These are phyloP conservation scores for Talaromyces amestolkiae DNA, from an alignment of 2,329 filamentous ascomycete species.

Conservation along the genomic window DNA sequence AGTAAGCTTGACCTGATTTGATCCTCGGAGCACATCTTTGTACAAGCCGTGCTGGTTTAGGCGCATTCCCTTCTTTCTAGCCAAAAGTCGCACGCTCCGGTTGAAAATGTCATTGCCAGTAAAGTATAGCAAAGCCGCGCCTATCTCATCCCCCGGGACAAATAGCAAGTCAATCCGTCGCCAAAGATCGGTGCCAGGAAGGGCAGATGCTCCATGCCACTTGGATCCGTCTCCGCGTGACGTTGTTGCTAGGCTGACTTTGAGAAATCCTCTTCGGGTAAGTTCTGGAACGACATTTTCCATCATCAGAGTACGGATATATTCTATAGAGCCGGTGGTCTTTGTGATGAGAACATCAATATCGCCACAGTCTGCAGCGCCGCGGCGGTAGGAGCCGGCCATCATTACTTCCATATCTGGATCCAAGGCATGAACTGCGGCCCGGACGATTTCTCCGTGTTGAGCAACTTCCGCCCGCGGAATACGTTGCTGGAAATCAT, in stretches of 20 bases:
- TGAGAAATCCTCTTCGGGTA: constrained; percentile 63
- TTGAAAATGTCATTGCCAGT: constrained; percentile 96
- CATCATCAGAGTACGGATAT: constrained; percentile 63
- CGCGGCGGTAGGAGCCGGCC: constrained; percentile 81
- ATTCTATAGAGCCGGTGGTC: constrained; percentile 53
- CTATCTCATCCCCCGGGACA: constrained; percentile 74
- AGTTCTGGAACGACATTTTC: constrained; percentile 63
- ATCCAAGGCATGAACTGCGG: constrained; percentile 61
- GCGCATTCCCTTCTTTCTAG: constrained; percentile 75
- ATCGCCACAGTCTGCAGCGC: constrained; percentile 70
- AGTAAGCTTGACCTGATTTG: constrained; percentile 58
- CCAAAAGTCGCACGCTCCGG: constrained; percentile 75
- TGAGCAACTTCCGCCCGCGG: constrained; percentile 71
- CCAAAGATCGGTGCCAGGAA: constrained; percentile 64
- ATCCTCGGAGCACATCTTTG: constrained; percentile 63
- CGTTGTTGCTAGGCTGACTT: constrained; percentile 63
- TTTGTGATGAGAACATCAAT: constrained; percentile 83
- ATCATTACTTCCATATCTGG: constrained; percentile 66
- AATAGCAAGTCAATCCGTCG: constrained; percentile 80
- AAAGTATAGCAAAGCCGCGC: constrained; percentile 89
- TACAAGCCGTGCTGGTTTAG: constrained; percentile 83
- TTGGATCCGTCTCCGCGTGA: constrained; percentile 64
- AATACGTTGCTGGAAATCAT: constrained; percentile 76
- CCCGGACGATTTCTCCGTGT: constrained; percentile 64
- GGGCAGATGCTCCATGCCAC: constrained; percentile 81